Evolutionary conservation across 73 alveolate species (phyloP).

Genomic region (Paramecium sonneborni): DNA sequence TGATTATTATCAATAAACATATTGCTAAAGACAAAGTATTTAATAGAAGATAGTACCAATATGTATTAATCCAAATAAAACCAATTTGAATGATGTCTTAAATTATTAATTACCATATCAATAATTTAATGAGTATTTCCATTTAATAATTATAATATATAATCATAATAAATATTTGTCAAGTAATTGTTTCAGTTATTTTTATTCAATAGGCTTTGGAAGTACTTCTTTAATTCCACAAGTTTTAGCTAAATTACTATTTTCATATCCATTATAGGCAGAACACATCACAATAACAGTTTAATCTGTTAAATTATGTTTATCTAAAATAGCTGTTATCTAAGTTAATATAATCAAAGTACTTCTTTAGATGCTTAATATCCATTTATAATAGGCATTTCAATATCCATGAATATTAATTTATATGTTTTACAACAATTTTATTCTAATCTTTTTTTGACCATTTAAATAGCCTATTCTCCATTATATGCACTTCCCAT

Average conservation of each 20-base stretch:
- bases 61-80: not conserved
- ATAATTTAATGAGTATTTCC: not conserved
- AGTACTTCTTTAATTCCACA: conserved; percentile 8
- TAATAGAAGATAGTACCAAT: not conserved
- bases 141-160: not conserved
- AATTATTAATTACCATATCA: not conserved
- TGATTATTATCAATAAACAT: not conserved
- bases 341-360: not conserved
- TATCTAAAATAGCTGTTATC: not conserved
- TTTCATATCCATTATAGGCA: conserved; percentile 1
- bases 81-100: too few species aligned
- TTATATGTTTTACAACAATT: conserved; percentile 1
- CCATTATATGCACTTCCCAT: conserved; percentile 38
- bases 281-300: not conserved
- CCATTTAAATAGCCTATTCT: not conserved
- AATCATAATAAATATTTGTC: conserved; percentile 26
- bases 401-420: conserved; percentile 47
- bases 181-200: conserved; percentile 13
- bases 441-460: not conserved
- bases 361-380: conserved; percentile 51
- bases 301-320: not conserved
- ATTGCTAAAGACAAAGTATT: too few species aligned
- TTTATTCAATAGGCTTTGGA: not conserved
- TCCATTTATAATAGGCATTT: conserved; percentile 47
- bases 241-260: not conserved